Evolutionary conservation across 768 basidiomycete species (phyloP).

Genomic region (Amanita subjunquillea): DNA sequence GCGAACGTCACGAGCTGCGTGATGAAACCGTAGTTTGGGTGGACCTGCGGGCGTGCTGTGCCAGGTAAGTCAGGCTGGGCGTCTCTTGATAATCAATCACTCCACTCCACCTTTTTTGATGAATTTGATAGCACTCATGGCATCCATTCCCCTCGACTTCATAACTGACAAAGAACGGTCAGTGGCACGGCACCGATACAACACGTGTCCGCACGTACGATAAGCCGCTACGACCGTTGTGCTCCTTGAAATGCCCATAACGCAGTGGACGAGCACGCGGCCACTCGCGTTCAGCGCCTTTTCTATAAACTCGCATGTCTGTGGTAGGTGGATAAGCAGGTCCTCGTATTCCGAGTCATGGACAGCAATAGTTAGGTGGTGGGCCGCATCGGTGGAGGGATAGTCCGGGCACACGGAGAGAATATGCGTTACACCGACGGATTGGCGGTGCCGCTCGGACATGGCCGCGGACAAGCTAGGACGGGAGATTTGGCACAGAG

Average conservation of each 20-base stretch:
- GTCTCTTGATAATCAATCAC: neutral
- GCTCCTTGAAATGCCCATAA: conserved; percentile 66
- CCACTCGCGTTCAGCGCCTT: conserved; percentile 41
- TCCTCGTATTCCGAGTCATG: conserved; percentile 38
- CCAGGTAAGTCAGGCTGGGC: neutral
- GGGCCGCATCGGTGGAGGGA: conserved; percentile 30
- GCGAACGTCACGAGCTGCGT: conserved; percentile 48
- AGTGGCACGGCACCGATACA: conserved; percentile 20
- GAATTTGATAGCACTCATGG: conserved; percentile 34
- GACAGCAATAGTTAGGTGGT: conserved; percentile 28
- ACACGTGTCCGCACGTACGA: conserved; percentile 24
- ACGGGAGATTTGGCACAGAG: neutral
- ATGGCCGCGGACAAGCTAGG: conserved; percentile 26
- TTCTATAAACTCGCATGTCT: conserved; percentile 53
- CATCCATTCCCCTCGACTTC: conserved; percentile 31
- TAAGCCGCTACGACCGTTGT: conserved; percentile 49
- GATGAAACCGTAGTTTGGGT: conserved; percentile 45
- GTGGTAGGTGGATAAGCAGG: conserved; percentile 55
- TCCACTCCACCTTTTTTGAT: conserved; percentile 36
- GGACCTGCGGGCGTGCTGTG: conserved; percentile 27
- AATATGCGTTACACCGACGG: conserved; percentile 38
- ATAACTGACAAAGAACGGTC: conserved; percentile 16
- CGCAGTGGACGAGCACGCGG: conserved; percentile 59
- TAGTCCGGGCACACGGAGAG: conserved; percentile 51
- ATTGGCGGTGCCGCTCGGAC: conserved; percentile 17